phyloP scores from a whole-genome alignment of 345 rosid genomes.

The Syzygium aromaticum region DNA sequence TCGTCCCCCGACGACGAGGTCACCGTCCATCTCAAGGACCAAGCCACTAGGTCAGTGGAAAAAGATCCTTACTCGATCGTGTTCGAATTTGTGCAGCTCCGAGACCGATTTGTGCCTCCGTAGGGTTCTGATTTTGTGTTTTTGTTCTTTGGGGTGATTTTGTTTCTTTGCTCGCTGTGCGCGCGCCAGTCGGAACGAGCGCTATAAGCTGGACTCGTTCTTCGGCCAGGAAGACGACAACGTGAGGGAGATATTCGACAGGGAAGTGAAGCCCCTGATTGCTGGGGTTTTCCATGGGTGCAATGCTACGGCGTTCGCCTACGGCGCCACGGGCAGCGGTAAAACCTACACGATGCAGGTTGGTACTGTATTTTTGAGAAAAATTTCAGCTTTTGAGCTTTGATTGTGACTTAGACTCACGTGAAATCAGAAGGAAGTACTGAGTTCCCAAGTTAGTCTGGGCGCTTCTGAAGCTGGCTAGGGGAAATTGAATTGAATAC shows the following conservation, averaged over 20 bases:
- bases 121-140: neutral
- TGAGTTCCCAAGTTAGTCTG: neutral
- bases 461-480: neutral
- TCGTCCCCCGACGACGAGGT: slow-evolving; percentile 29
- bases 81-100: neutral
- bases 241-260: slow-evolving; percentile 51
- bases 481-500: neutral
- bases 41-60: slow-evolving; percentile 43
- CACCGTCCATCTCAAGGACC: slow-evolving; percentile 58
- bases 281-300: slow-evolving; percentile 52
- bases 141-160: neutral
- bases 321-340: slow-evolving; percentile 95
- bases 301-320: slow-evolving; percentile 81
- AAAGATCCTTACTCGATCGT: neutral
- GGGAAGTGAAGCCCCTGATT: slow-evolving; percentile 67
- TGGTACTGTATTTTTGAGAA: neutral
- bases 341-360: slow-evolving; percentile 98
- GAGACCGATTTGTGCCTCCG: neutral
- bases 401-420: neutral
- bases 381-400: neutral
- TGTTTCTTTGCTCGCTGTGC: neutral
- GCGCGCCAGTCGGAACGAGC: slow-evolving; percentile 51
- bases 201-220: slow-evolving; percentile 73
- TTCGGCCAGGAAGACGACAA: slow-evolving; percentile 57
- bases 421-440: neutral